A percentile compares a stretch with the other conserved stretches of the same genome.
These are phyloP conservation scores for Viola odorata DNA, from an alignment of 345 rosid genomes.

Conservation along the genomic window DNA sequence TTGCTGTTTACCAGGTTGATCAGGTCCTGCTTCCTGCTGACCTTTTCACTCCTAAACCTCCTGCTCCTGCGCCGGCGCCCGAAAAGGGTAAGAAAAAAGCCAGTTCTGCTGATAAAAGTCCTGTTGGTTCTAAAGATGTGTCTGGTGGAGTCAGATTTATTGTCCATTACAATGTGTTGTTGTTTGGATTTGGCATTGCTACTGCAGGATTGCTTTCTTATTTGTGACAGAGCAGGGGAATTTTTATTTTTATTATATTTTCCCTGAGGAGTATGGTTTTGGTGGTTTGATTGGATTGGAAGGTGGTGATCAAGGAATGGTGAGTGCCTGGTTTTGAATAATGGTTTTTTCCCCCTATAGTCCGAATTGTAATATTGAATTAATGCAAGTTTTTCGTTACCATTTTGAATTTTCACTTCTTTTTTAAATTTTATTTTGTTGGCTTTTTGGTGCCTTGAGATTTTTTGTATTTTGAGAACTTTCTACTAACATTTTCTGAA, in stretches of 20 bases:
- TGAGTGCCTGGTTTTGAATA: too few relatives aligned
- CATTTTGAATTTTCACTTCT: too few relatives aligned
- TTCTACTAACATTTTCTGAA: too few relatives aligned
- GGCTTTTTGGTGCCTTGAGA: too few relatives aligned
- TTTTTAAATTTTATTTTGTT: too few relatives aligned
- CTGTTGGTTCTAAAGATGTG: conserved; percentile 5
- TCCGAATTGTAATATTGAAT: too few relatives aligned
- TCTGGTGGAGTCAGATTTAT: conserved; percentile 3
- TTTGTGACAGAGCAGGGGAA: not conserved
- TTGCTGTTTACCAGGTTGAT: conserved; percentile 38
- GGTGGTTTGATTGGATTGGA: not conserved
- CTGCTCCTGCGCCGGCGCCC: conserved; percentile 20
- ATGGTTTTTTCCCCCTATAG: too few relatives aligned
- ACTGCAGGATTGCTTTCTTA: not conserved
- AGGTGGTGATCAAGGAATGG: too few relatives aligned
- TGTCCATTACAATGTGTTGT: not conserved
- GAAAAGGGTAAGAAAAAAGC: conserved; percentile 9
- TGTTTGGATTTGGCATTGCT: not conserved
- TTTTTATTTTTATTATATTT: too few relatives aligned
- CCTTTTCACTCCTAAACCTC: conserved; percentile 27
- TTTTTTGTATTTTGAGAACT: too few relatives aligned
- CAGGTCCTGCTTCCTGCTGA: conserved; percentile 33
- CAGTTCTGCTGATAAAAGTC: conserved; percentile 3
- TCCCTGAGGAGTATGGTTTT: too few relatives aligned
- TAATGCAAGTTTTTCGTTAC: too few relatives aligned